A percentile compares a stretch with the other conserved stretches of the same genome.
phyloP scores from a whole-genome alignment of 768 basidiomycete species.

The Hygrocybe coccinea region DNA sequence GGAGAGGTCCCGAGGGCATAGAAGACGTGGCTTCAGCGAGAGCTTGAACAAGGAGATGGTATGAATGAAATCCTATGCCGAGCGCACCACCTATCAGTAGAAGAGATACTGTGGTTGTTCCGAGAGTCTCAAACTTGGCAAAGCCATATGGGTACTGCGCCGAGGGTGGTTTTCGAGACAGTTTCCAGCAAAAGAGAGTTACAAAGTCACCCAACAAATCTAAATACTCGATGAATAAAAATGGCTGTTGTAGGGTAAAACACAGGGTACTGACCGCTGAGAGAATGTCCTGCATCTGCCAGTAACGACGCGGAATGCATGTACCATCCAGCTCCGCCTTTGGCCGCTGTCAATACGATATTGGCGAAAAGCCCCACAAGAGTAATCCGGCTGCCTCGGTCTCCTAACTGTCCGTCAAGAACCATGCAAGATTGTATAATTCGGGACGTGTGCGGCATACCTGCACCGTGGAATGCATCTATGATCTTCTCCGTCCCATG shows the following conservation, averaged over 20 bases:
- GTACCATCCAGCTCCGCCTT: conserved; percentile 84
- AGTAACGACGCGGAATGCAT: conserved; percentile 87
- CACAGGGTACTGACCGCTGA: conserved; percentile 59
- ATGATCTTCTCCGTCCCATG: conserved; percentile 66
- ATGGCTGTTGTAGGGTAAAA: conserved; percentile 3
- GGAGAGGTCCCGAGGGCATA: conserved; percentile 58
- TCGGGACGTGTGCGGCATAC: conserved; percentile 35
- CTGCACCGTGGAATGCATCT: conserved; percentile 59
- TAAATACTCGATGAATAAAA: conserved; percentile 25
- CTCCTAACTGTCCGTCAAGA: conserved; percentile 42
- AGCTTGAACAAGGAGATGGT: conserved; percentile 71
- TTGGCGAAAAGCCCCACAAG: conserved; percentile 81
- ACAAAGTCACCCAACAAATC: conserved; percentile 89
- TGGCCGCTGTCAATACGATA: conserved; percentile 72
- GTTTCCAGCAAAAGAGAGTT: conserved; percentile 81
- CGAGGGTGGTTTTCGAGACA: conserved; percentile 79
- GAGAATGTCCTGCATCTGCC: conserved; percentile 89
- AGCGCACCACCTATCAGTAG: conserved; percentile 80
- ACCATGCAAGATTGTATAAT: neutral
- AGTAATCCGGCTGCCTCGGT: conserved; percentile 79
- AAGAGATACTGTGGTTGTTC: conserved; percentile 85
- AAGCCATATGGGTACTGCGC: conserved; percentile 80
- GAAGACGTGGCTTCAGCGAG: conserved; percentile 62
- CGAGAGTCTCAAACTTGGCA: conserved; percentile 92
- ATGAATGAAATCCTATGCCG: conserved; percentile 88